Base-by-base conservation (phyloP, 1,284 basidiomycete genomes). In the Tilletia walkeri region DNA sequence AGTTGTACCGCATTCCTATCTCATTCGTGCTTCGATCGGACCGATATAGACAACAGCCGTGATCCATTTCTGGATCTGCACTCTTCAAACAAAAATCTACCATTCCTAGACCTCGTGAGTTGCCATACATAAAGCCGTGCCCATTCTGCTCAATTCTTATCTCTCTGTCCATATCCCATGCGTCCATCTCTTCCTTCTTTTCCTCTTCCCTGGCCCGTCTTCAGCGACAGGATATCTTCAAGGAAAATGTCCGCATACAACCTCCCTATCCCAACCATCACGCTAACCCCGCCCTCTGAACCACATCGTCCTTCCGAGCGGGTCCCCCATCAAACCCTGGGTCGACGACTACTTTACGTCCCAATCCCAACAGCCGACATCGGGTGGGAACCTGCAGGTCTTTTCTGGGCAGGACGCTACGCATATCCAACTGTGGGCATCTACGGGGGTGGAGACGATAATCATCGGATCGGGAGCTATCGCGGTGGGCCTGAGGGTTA, bases 371-470 rank as follows among this genome's bases (percentile, higher is more conserved):
- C 79, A 48, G 79, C 77, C 41, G 79, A 80, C 65, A 72, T 80
- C 24, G 77, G 78, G 3, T 80, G 79, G 79, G 79, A 80, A 36
- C 75, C 78, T 54, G 72, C 73, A 63, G 79, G 79, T 4, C 69
- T 80, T n/a, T 80, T 76, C 68, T 80, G 79, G 79, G 74, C 74
- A 49, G 76, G 76, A 36, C 76, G 75, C 7, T 80, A 77, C 63
- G 75, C 71, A 14, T 80, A 80, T 50, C 78, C 48, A 12, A 45
- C 14, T n/a, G 47, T 47, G 7, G 66, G 45, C 48, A 47, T 53
- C 5, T 72, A 72, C 63, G 71, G 71, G 4, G 71, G 71, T n/a
- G 50, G 24, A 38, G 71, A 72, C n/a, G 71, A 72, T 50, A 69
- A 68, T 54, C 50, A 30, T 7, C 59, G 63, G 39, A 69, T 72